Conservation (phyloP, 352 stramenopile genomes). For the Phytophthora multivora region DNA sequence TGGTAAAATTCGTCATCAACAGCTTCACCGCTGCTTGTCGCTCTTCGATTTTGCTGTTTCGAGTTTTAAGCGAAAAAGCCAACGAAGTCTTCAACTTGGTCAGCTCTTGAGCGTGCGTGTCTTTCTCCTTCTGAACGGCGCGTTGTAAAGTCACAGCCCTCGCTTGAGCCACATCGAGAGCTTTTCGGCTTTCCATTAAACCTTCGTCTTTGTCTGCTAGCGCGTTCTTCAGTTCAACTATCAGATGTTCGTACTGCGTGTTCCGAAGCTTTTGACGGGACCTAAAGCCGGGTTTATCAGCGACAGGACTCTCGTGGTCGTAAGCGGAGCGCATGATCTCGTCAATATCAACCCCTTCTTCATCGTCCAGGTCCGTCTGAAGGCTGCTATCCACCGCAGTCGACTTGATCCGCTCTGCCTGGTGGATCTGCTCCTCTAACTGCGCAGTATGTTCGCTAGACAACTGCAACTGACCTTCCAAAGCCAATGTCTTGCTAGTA, state of each 20-base stretch:
- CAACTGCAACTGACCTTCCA: slow-evolving; percentile 49
- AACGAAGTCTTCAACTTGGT: slow-evolving; percentile 49
- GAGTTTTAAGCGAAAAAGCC: slow-evolving; percentile 43
- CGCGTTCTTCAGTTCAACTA: slow-evolving; percentile 66
- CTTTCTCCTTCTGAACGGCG: slow-evolving; percentile 50
- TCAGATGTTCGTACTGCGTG: slow-evolving; percentile 68
- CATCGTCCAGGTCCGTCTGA: slow-evolving; percentile 59
- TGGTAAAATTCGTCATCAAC: slow-evolving; percentile 45
- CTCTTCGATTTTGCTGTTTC: slow-evolving; percentile 62
- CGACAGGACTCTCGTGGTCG: neutral
- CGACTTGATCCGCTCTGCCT: slow-evolving; percentile 35
- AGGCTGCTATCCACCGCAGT: slow-evolving; percentile 41
- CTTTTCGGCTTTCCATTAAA: slow-evolving; percentile 36
- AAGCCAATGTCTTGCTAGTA: slow-evolving; percentile 27
- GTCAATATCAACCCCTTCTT: slow-evolving; percentile 54
- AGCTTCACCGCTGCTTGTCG: slow-evolving; percentile 57
- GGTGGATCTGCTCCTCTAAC: slow-evolving; percentile 45
- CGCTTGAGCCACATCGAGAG: slow-evolving; percentile 41
- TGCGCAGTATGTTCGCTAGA: slow-evolving; percentile 29
- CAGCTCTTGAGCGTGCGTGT: slow-evolving; percentile 44
- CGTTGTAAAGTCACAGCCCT: slow-evolving; percentile 41
- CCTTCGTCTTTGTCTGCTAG: slow-evolving; percentile 50
- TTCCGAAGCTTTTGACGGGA: slow-evolving; percentile 30
- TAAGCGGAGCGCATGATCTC: slow-evolving; percentile 46
- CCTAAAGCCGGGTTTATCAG: neutral